Percentiles rank a stretch among this genome's conserved stretches.
Evolutionary conservation across 2,329 filamentous ascomycete genomes (phyloP).

Genomic region (Clarireedia paspali): DNA sequence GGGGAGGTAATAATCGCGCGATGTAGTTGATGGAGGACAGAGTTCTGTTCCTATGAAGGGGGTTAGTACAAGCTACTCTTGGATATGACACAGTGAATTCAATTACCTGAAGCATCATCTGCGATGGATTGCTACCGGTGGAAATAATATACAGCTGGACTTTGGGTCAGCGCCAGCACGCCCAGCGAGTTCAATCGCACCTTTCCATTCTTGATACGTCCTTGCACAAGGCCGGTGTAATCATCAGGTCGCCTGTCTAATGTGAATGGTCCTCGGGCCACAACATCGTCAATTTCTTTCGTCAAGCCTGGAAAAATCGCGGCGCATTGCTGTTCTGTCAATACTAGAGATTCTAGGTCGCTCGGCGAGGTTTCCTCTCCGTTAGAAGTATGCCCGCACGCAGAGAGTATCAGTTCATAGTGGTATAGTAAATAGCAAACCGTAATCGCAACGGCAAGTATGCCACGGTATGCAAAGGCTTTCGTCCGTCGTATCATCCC

Average conservation of each 20-base stretch:
- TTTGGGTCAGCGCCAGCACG: background rate
- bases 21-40: conserved; percentile 47
- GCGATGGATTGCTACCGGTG: conserved; percentile 34
- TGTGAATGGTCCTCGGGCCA: conserved; percentile 37
- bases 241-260: conserved; percentile 31
- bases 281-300: conserved; percentile 38
- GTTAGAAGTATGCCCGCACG: background rate
- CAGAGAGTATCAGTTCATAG: background rate
- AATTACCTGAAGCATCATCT: conserved; percentile 35
- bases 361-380: too few relatives aligned
- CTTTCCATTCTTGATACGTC: conserved; percentile 36
- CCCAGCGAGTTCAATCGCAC: conserved; percentile 17
- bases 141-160: conserved; percentile 38
- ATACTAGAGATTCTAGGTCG: conserved; percentile 14
- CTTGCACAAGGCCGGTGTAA: conserved; percentile 34
- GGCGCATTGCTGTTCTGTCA: conserved; percentile 37
- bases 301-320: conserved; percentile 39
- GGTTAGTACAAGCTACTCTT: conserved; percentile 12
- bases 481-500: background rate
- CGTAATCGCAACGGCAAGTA: background rate
- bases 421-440: too few relatives aligned
- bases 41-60: conserved; percentile 36
- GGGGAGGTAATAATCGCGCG: conserved; percentile 44
- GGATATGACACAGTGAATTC: conserved; percentile 1
- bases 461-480: background rate